A percentile compares a stretch with the other conserved stretches of the same genome.
phyloP scores from a whole-genome alignment of 768 basidiomycete species.

The Tulasnella sp. region DNA sequence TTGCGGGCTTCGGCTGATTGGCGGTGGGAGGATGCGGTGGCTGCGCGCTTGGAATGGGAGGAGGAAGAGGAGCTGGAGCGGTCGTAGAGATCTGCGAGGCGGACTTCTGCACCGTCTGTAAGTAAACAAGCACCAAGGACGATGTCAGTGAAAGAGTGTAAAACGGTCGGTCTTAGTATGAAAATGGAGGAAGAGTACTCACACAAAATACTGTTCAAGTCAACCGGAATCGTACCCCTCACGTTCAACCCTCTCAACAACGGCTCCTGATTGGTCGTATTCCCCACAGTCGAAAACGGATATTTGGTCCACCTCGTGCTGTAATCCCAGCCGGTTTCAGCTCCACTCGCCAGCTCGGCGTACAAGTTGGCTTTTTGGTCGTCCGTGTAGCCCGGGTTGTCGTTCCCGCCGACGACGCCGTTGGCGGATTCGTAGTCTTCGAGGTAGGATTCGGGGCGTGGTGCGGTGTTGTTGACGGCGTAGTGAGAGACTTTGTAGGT shows the following conservation, averaged over 20 bases:
- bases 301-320: conserved; percentile 37
- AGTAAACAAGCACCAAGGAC: neutral
- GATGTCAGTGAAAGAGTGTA: neutral
- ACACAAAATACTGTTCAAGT: conserved; percentile 83
- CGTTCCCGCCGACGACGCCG: conserved; percentile 41
- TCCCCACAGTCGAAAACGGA: conserved; percentile 33
- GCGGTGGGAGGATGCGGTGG: conserved; percentile 37
- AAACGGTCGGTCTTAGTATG: neutral
- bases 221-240: conserved; percentile 58
- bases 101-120: conserved; percentile 43
- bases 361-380: conserved; percentile 59
- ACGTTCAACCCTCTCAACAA: conserved; percentile 67
- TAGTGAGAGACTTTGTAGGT: conserved; percentile 65
- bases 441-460: conserved; percentile 66
- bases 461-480: conserved; percentile 72
- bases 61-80: neutral
- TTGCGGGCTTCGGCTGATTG: conserved; percentile 50
- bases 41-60: neutral
- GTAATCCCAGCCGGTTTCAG: conserved; percentile 63
- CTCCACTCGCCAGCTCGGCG: conserved; percentile 79
- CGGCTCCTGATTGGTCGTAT: conserved; percentile 40
- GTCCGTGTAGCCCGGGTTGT: conserved; percentile 41
- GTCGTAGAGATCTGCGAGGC: conserved; percentile 54
- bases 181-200: conserved; percentile 28
- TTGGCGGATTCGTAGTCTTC: conserved; percentile 75